phyloP scores from a whole-genome alignment of 257 asterid genomes.

The Solanum dulcamara region DNA sequence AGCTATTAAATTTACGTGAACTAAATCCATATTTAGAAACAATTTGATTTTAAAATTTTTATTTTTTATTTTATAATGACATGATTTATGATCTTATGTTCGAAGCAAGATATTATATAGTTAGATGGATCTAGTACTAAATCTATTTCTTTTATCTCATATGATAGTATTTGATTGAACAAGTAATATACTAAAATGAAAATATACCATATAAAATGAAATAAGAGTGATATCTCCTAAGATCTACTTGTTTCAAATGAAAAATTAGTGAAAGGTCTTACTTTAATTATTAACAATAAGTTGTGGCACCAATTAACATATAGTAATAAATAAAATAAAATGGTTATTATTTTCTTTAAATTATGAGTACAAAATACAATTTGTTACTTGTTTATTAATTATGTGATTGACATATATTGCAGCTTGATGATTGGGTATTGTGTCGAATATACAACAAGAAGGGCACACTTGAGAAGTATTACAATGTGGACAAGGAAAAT shows the following conservation, averaged over 20 bases:
- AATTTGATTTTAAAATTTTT: too few species aligned
- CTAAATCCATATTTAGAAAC: too few species aligned
- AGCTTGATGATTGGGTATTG: conserved; percentile 71
- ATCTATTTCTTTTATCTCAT: too few species aligned
- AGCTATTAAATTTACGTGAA: neutral
- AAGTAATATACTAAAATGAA: too few species aligned
- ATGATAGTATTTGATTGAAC: too few species aligned
- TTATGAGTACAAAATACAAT: neutral
- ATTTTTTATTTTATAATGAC: too few species aligned
- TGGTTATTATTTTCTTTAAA: neutral
- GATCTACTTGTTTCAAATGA: neutral
- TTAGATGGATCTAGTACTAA: too few species aligned
- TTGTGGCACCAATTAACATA: neutral
- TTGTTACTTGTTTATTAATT: neutral
- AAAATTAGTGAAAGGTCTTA: neutral
- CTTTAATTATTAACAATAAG: neutral
- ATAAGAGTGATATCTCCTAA: too few species aligned
- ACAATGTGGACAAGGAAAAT: conserved; percentile 7
- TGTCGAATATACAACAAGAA: conserved; percentile 73
- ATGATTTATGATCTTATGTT: too few species aligned
- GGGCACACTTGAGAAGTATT: conserved; percentile 40
- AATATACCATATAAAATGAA: too few species aligned
- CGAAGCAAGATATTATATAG: too few species aligned
- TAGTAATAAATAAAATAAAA: neutral
- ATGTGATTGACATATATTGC: neutral